phyloP scores from a whole-genome alignment of 495 filamentous ascomycete genomes.

The Talaromyces thailandensis region DNA sequence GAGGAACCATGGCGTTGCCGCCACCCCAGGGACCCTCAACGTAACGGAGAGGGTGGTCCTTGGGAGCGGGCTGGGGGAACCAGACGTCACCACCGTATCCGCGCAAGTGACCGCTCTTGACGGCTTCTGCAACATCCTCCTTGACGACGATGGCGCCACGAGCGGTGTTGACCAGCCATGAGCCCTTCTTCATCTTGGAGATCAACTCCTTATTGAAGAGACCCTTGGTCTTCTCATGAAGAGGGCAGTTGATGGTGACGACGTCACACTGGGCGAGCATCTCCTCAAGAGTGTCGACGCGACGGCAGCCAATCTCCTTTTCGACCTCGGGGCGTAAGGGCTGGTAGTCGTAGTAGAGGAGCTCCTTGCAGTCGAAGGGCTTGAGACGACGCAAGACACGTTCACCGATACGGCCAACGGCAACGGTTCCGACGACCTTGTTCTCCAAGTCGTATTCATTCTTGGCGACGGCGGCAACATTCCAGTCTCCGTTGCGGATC shows the following conservation, averaged over 20 bases:
- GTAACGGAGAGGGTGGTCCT: constrained; percentile 88
- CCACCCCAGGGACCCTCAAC: constrained; percentile 92
- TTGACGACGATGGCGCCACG: constrained; percentile 99
- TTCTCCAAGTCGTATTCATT: constrained; percentile 94
- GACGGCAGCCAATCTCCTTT: constrained; percentile 91
- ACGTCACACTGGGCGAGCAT: constrained; percentile 94
- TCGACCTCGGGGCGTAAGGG: constrained; percentile 78
- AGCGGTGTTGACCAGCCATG: constrained; percentile 97
- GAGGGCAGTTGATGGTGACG: constrained; percentile 98
- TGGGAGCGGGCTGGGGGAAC: constrained; percentile 89
- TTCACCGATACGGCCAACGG: constrained; percentile 95
- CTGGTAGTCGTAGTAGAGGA: constrained; percentile 99
- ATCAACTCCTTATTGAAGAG: constrained; percentile 99
- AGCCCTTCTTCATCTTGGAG: constrained; percentile 96
- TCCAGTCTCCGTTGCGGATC: constrained; percentile 81
- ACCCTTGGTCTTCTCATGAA: constrained; percentile 94
- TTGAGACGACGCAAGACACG: constrained; percentile 91
- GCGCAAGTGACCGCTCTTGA: constrained; percentile 87
- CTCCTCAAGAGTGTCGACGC: constrained; percentile 83
- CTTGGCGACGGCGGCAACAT: constrained; percentile 93
- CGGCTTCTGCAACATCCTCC: constrained; percentile 93
- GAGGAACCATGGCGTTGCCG: constrained; percentile 95
- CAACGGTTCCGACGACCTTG: constrained; percentile 97
- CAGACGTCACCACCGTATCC: constrained; percentile 96
- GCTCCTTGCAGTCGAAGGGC: constrained; percentile 98